A percentile compares a stretch with the other conserved stretches of the same genome.
These are phyloP conservation scores for Colletotrichum nymphaeae DNA, from an alignment of 2,329 filamentous ascomycete genomes.

Conservation along the genomic window DNA sequence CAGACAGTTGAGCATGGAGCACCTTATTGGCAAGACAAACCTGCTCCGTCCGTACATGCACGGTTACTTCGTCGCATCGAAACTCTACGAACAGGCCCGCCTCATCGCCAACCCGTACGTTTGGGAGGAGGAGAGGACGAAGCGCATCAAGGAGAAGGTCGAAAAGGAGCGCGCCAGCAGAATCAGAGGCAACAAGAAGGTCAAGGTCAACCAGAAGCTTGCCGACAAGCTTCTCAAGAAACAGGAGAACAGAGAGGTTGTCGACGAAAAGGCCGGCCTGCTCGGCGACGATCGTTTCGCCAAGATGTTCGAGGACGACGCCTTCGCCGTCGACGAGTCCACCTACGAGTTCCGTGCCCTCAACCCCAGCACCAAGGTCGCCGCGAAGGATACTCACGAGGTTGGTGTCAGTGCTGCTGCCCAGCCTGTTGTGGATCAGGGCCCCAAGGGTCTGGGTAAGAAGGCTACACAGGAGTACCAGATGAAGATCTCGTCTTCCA, in stretches of 20 bases:
- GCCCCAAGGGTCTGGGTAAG: conserved; percentile 28
- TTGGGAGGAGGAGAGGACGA: conserved; percentile 91
- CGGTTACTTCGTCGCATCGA: conserved; percentile 96
- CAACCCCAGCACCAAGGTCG: conserved; percentile 81
- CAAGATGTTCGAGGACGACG: conserved; percentile 90
- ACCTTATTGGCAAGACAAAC: conserved; percentile 90
- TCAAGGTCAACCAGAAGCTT: conserved; percentile 92
- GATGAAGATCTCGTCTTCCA: conserved; percentile 78
- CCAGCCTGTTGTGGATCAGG: conserved; percentile 10
- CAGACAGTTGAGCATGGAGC: conserved; percentile 84
- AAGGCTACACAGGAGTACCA: conserved; percentile 19
- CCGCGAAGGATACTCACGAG: conserved; percentile 35
- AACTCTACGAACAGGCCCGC: conserved; percentile 93
- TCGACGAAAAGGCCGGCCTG: conserved; percentile 72
- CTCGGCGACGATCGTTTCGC: conserved; percentile 89
- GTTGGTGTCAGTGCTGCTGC: conserved; percentile 31
- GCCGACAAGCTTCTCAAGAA: conserved; percentile 79
- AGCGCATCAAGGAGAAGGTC: conserved; percentile 93
- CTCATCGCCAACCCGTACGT: conserved; percentile 94
- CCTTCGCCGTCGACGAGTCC: conserved; percentile 91
- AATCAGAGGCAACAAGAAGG: conserved; percentile 94
- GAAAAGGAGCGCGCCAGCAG: conserved; percentile 96
- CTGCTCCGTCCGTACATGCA: conserved; percentile 97
- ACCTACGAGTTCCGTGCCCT: conserved; percentile 88
- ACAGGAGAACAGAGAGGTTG: conserved; percentile 68